A percentile compares a stretch with the other conserved stretches of the same genome.
Conservation (phyloP, 2,329 filamentous ascomycete species). For the Pestalotiopsis fici region DNA sequence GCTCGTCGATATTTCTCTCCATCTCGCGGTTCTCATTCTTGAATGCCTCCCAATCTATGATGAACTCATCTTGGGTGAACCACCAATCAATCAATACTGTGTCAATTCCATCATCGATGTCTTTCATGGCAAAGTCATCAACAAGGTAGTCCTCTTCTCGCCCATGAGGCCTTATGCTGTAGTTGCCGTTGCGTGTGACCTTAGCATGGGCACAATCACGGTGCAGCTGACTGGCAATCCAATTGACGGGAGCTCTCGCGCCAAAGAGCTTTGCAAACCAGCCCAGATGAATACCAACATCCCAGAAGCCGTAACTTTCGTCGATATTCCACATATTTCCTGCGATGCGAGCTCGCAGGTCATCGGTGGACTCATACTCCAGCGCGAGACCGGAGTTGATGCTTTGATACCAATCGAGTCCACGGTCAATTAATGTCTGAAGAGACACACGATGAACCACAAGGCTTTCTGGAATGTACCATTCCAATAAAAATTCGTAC, state of each 20-base stretch:
- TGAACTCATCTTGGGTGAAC: not conserved
- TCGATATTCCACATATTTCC: not conserved
- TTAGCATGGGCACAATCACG: not conserved
- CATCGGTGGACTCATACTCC: not conserved
- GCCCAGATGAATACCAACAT: not conserved
- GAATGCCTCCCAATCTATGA: not conserved
- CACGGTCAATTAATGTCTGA: not conserved
- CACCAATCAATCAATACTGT: not conserved
- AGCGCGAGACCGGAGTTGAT: not conserved
- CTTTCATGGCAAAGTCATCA: too few relatives aligned
- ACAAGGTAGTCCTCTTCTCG: too few relatives aligned
- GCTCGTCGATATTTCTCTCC: not conserved
- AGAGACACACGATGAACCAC: not conserved
- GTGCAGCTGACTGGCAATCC: not conserved
- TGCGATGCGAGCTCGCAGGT: not conserved
- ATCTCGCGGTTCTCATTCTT: not conserved
- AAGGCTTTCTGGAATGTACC: not conserved
- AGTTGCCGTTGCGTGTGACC: too few relatives aligned
- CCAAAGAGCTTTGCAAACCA: not conserved
- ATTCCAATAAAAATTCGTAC: not conserved
- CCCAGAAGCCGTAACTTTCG: not conserved
- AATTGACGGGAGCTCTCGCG: not conserved
- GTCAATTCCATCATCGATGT: not conserved
- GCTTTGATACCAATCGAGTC: not conserved
- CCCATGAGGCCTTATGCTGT: too few relatives aligned